phyloP scores from a whole-genome alignment of 169 alveolate genomes.

The Neospora caninum region DNA sequence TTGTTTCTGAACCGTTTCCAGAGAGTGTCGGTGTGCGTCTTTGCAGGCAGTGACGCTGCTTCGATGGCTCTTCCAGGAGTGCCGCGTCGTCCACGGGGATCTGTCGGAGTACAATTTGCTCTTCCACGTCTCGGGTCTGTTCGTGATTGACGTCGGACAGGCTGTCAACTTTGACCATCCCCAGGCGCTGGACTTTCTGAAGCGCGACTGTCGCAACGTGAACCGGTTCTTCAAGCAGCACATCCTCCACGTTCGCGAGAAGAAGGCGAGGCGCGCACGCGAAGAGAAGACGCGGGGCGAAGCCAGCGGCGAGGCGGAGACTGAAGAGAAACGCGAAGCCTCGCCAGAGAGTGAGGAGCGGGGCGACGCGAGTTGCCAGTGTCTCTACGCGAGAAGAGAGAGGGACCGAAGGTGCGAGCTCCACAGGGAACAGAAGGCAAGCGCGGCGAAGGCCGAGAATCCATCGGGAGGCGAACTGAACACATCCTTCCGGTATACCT shows the following conservation, averaged over 20 bases:
- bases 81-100: slow-evolving; percentile 98
- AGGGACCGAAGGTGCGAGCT: not conserved
- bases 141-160: slow-evolving; percentile 98
- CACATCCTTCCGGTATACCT: not conserved
- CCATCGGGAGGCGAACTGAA: too few species aligned
- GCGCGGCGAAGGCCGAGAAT: not conserved
- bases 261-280: not conserved
- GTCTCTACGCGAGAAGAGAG: not conserved
- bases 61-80: slow-evolving; percentile 71
- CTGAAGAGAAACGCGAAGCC: not conserved
- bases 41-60: slow-evolving; percentile 54
- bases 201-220: slow-evolving; percentile 96
- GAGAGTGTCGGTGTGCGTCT: slow-evolving; percentile 41
- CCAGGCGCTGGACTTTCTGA: slow-evolving; percentile 96
- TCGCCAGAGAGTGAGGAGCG: slow-evolving; percentile 36
- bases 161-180: slow-evolving; percentile 99
- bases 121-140: slow-evolving; percentile 82
- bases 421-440: not conserved
- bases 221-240: slow-evolving; percentile 92
- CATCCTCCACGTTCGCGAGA: slow-evolving; percentile 15
- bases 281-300: not conserved
- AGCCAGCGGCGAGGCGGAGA: not conserved
- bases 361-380: not conserved
- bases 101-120: slow-evolving; percentile 97
- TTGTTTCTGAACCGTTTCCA: too few species aligned